Evolutionary conservation across 371 early-diverging fungal genomes (phyloP).

Genomic region (Mortierella sp.): DNA sequence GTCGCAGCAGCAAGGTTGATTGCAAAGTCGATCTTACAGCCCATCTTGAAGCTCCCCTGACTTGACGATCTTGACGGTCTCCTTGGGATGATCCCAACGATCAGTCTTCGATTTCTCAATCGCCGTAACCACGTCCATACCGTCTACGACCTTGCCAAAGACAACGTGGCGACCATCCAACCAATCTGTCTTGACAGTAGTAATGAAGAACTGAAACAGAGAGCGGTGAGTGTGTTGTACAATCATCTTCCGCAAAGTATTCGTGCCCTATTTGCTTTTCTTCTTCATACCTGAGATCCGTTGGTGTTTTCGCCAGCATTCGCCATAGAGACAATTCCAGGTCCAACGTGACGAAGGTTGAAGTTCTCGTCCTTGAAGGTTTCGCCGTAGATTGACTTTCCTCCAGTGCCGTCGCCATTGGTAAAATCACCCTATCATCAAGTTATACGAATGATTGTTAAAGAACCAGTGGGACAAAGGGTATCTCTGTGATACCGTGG

Average conservation of each 20-base stretch:
- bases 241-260: no score
- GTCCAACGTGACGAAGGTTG: conserved; percentile 81
- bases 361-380: conserved; percentile 98
- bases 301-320: conserved; percentile 95
- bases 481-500: background rate
- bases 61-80: conserved; percentile 71
- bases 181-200: conserved; percentile 81
- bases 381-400: conserved; percentile 93
- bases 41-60: conserved; percentile 74
- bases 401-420: conserved; percentile 91
- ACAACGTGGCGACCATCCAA: conserved; percentile 92
- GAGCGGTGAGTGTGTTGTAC: background rate
- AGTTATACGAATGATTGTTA: background rate
- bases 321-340: conserved; percentile 94
- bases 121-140: conserved; percentile 76
- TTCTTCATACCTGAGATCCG: conserved; percentile 93
- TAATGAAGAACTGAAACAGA: conserved; percentile 86
- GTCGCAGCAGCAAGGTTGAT: no score
- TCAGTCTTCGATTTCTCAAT: conserved; percentile 71
- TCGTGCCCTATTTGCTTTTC: no score
- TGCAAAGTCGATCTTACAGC: background rate
- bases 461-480: background rate
- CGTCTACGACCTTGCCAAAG: conserved; percentile 88
- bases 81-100: conserved; percentile 71
- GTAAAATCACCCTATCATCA: conserved; percentile 80